A percentile compares a stretch with the other conserved stretches of the same genome.
Conservation (phyloP, 2,329 filamentous ascomycete species). For the Talaromyces amestolkiae region DNA sequence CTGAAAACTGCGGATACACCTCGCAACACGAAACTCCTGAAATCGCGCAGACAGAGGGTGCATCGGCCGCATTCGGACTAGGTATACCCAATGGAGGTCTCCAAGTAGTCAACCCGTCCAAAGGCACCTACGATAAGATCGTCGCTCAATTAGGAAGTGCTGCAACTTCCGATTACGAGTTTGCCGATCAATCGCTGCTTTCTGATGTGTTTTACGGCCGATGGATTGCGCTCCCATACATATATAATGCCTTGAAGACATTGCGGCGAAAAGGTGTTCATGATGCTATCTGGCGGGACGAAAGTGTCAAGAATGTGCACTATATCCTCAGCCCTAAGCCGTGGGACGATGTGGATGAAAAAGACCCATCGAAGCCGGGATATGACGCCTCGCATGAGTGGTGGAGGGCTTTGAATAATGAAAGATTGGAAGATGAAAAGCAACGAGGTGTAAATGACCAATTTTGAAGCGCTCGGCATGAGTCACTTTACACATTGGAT, state of each 20-base stretch:
- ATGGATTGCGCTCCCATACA: conserved; percentile 60
- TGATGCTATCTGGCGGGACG: conserved; percentile 59
- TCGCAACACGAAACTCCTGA: conserved; percentile 54
- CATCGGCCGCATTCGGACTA: conserved; percentile 50
- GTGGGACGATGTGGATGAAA: conserved; percentile 52
- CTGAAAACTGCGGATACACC: conserved; percentile 62
- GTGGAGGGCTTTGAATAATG: conserved; percentile 12
- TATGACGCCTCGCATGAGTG: conserved; percentile 12
- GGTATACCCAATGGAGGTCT: conserved; percentile 61
- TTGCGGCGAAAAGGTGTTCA: conserved; percentile 56
- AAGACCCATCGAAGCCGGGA: conserved; percentile 1
- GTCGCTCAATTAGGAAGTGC: conserved; percentile 42
- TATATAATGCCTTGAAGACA: conserved; percentile 63
- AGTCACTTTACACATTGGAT: not conserved
- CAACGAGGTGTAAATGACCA: conserved; percentile 13
- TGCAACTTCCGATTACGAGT: conserved; percentile 53
- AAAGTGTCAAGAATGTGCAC: conserved; percentile 61
- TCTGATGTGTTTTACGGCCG: conserved; percentile 57
- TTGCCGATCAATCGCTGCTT: conserved; percentile 59
- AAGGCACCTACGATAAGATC: conserved; percentile 53
- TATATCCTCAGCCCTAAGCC: conserved; percentile 63
- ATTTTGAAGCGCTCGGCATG: not conserved
- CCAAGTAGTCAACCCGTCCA: conserved; percentile 60
- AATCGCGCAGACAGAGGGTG: conserved; percentile 52
- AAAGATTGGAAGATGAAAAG: conserved; percentile 4